A percentile compares a stretch with the other conserved stretches of the same genome.
phyloP scores from a whole-genome alignment of 768 basidiomycete genomes.

The Pleurotus citrinopileatus region DNA sequence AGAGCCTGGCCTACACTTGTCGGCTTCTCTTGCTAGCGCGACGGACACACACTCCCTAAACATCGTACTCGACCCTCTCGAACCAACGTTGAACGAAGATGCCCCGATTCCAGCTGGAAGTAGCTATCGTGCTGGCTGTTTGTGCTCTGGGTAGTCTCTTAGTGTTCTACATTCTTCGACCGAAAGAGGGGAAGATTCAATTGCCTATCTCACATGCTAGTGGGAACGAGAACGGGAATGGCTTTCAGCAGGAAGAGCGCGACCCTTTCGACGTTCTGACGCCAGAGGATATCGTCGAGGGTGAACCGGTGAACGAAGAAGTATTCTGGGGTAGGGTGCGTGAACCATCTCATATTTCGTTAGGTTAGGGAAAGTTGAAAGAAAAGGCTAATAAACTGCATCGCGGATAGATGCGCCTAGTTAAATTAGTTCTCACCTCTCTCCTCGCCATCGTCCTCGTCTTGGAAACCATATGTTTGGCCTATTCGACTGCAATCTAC shows the following conservation, averaged over 20 bases:
- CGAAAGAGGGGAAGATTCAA: slow-evolving; percentile 48
- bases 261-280: slow-evolving; percentile 74
- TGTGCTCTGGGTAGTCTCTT: slow-evolving; percentile 43
- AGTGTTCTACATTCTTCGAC: slow-evolving; percentile 36
- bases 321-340: slow-evolving; percentile 59
- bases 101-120: slow-evolving; percentile 58
- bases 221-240: slow-evolving; percentile 21
- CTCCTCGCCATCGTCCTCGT: slow-evolving; percentile 44
- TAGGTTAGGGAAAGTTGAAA: neutral
- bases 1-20: too few relatives aligned
- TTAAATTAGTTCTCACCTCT: slow-evolving; percentile 51
- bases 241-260: slow-evolving; percentile 19
- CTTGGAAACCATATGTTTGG: slow-evolving; percentile 52
- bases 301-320: slow-evolving; percentile 59
- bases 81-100: slow-evolving; percentile 28
- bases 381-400: neutral
- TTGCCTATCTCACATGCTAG: slow-evolving; percentile 38
- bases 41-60: too few relatives aligned
- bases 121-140: slow-evolving; percentile 44
- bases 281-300: slow-evolving; percentile 69
- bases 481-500: slow-evolving; percentile 42
- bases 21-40: too few relatives aligned
- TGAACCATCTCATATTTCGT: neutral
- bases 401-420: slow-evolving; percentile 61
- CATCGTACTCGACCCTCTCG: too few relatives aligned